These are phyloP conservation scores for Telfairia occidentalis DNA, from an alignment of 331 rosid genomes.

Conservation along the genomic window DNA sequence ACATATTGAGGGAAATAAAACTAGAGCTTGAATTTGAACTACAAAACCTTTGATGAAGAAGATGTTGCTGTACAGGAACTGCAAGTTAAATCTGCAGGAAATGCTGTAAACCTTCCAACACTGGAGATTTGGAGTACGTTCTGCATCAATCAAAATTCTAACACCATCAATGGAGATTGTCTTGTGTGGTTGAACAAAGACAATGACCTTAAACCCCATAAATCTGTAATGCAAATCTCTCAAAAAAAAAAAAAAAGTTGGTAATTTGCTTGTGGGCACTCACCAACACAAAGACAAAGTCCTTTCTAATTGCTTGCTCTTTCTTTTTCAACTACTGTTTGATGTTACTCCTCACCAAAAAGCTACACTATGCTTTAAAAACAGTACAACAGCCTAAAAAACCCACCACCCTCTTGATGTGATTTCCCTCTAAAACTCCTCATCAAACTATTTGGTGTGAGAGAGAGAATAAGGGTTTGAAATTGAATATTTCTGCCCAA, in stretches of 20 bases:
- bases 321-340: conserved; percentile 11
- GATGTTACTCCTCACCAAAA: conserved; percentile 34
- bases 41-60: not conserved
- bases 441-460: conserved; percentile 4
- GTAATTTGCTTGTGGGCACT: not conserved
- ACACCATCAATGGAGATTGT: conserved; percentile 1
- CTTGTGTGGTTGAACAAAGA: not conserved
- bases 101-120: conserved; percentile 8
- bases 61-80: not conserved
- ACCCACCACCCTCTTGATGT: not conserved
- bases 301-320: not conserved
- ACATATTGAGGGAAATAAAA: not conserved
- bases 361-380: not conserved
- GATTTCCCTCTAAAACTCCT: not conserved
- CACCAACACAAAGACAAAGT: not conserved
- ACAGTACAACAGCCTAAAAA: not conserved
- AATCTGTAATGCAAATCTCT: not conserved
- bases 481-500: not conserved
- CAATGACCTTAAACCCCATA: not conserved
- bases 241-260: not conserved
- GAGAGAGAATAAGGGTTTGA: not conserved
- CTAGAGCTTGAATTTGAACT: not conserved
- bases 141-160: conserved; percentile 4
- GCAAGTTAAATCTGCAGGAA: not conserved
- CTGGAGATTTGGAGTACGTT: not conserved